Conservation (phyloP, 129 eudicot genomes). For the Rutidosis leptorrhynchoides region DNA sequence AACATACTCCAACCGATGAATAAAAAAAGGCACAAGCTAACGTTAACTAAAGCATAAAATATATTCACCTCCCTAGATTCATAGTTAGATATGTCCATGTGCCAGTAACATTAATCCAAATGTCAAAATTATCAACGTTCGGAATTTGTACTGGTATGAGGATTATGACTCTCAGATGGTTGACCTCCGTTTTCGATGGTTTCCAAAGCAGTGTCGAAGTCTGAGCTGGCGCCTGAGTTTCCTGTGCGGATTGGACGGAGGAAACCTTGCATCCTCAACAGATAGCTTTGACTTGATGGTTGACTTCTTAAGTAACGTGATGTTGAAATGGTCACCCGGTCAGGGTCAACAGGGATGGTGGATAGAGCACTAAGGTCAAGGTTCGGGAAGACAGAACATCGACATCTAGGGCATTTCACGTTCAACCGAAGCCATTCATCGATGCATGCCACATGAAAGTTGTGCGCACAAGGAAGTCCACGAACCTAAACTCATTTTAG, state of each 20-base stretch:
- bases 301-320: constrained; percentile 68
- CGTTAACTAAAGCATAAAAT: constrained; percentile 8
- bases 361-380: constrained; percentile 94
- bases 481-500: constrained; percentile 56
- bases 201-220: constrained; percentile 44
- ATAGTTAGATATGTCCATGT: constrained; percentile 13
- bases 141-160: constrained; percentile 26
- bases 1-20: neutral
- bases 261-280: constrained; percentile 76
- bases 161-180: constrained; percentile 18
- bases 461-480: constrained; percentile 98
- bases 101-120: neutral
- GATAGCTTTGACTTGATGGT: constrained; percentile 73
- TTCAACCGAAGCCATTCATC: constrained; percentile 97
- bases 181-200: constrained; percentile 54
- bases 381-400: constrained; percentile 92
- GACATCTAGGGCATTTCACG: constrained; percentile 96
- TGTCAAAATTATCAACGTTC: constrained; percentile 21
- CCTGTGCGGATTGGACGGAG: constrained; percentile 63
- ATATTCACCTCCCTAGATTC: constrained; percentile 5
- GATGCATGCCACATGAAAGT: constrained; percentile 96
- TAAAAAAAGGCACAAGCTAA: constrained; percentile 2
- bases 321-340: constrained; percentile 55
- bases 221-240: constrained; percentile 42
- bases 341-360: constrained; percentile 67